These are phyloP conservation scores for Plasmodium cynomolgi DNA, from an alignment of 169 alveolate genomes.

Conservation along the genomic window DNA sequence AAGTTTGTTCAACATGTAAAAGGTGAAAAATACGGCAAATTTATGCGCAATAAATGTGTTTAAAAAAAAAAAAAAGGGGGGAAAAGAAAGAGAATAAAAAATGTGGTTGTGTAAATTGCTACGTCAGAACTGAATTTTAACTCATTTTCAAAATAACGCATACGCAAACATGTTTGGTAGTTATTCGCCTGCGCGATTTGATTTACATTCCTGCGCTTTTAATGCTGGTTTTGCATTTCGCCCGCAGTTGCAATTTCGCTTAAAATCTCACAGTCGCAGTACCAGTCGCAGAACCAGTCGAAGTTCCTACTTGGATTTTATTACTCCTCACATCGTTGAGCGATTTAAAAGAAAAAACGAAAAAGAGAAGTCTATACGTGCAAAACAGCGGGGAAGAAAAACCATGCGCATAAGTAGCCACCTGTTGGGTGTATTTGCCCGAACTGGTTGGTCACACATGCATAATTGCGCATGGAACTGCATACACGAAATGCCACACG, in stretches of 20 bases:
- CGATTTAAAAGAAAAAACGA: constrained; percentile 6
- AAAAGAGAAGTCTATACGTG: constrained; percentile 16
- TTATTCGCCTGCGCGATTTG: constrained; percentile 8
- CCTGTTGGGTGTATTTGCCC: background rate
- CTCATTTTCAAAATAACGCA: constrained; percentile 24
- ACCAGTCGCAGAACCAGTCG: background rate
- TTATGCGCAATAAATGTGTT: constrained; percentile 8
- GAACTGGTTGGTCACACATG: background rate
- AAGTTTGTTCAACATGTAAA: constrained; percentile 9
- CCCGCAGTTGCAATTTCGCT: background rate
- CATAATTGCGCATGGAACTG: constrained; percentile 1
- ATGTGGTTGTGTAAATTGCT: background rate
- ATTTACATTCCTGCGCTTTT: constrained; percentile 13
- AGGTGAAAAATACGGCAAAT: background rate
- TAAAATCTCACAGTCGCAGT: background rate
- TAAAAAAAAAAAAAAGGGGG: constrained; percentile 5
- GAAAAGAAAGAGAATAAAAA: background rate
- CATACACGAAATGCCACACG: background rate
- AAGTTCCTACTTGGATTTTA: background rate
- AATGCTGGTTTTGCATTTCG: background rate
- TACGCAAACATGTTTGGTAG: constrained; percentile 28
- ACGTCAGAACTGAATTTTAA: constrained; percentile 26
- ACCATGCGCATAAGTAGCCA: constrained; percentile 20
- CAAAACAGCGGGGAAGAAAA: background rate
- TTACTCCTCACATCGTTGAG: background rate